phyloP scores from a whole-genome alignment of 805 yeast genomes.

The Starmerella etchellsii region DNA sequence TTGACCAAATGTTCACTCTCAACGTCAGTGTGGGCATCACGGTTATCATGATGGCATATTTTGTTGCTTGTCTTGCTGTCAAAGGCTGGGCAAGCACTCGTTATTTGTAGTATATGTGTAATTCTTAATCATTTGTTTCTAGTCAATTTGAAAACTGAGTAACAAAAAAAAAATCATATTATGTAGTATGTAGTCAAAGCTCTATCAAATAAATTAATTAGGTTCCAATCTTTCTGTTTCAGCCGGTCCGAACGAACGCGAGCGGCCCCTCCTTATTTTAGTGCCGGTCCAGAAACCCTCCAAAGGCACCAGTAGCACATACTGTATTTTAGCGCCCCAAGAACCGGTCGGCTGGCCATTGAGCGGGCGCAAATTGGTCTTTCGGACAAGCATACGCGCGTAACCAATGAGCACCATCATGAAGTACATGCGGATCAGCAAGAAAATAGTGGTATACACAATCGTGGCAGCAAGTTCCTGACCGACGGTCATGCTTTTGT shows the following conservation, averaged over 20 bases:
- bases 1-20: slow-evolving; percentile 80
- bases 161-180: too few relatives aligned
- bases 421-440: slow-evolving; percentile 41
- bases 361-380: slow-evolving; percentile 27
- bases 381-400: slow-evolving; percentile 40
- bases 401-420: slow-evolving; percentile 43
- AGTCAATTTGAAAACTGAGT: too few relatives aligned
- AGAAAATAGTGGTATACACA: slow-evolving; percentile 36
- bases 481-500: slow-evolving; percentile 23
- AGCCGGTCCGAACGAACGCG: slow-evolving; percentile 18
- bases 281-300: slow-evolving; percentile 29
- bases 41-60: slow-evolving; percentile 79
- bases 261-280: slow-evolving; percentile 8
- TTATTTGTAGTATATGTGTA: not conserved
- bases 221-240: slow-evolving; percentile 13
- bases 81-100: slow-evolving; percentile 24
- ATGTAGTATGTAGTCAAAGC: too few relatives aligned
- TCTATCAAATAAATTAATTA: not conserved
- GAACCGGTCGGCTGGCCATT: slow-evolving; percentile 28
- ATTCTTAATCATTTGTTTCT: too few relatives aligned
- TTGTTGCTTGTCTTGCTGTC: slow-evolving; percentile 47
- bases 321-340: slow-evolving; percentile 24
- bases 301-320: slow-evolving; percentile 21
- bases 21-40: slow-evolving; percentile 73
- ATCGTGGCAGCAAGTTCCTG: slow-evolving; percentile 34